Base-by-base conservation (phyloP, 78 protist species). In the Dictyostelium discoideum region DNA sequence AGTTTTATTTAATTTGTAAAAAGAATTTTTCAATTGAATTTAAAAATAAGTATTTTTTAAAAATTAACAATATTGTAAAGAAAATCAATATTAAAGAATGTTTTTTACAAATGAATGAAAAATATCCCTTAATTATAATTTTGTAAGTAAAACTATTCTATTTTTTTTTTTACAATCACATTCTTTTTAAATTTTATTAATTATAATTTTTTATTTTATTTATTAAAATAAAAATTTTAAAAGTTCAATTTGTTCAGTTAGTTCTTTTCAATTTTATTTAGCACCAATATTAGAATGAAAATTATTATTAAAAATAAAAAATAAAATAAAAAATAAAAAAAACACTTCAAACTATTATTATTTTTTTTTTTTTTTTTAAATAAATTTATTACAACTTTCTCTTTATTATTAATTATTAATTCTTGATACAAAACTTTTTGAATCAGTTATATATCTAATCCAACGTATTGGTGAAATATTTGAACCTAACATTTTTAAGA, bases 361-460 rank as follows among this genome's bases (percentile, higher is more conserved):
- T 40, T 40, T 4, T 40, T 40, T 40, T 40, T 40, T 40, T 40
- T 40, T 40, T 2, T 42, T 46, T 46, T 32, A 32, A 46, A 46
- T 46, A 46, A 10, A 46, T 46, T 46, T 46, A 46, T 46, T 46
- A 46, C 57, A 46, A 46, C 9, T 16, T 54, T 54, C 1, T 48
- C 16, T 54, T 54, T 54, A 54, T 54, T 54, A 20, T 69, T 26
- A 69, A 24, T 67, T 24, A 69, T 69, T 69, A 7, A 83, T 48
- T 85, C 96, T 86, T 72, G 74, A 65, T 8, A 84, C 85, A 84
- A 77, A 93, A 63, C 84, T 81, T 24, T 93, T 85, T 14, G 96
- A 86, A 46, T 84, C 92, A 26, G 96, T 78, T 40, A 93, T 81
- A 72, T 82, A 81, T 44, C 96, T 44, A 24, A 85, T 78, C 86